Evolutionary conservation across 2,329 filamentous ascomycete species (phyloP), one percentile per base, ranked within the genome.

Genomic region (Westerdykella ornata): DNA sequence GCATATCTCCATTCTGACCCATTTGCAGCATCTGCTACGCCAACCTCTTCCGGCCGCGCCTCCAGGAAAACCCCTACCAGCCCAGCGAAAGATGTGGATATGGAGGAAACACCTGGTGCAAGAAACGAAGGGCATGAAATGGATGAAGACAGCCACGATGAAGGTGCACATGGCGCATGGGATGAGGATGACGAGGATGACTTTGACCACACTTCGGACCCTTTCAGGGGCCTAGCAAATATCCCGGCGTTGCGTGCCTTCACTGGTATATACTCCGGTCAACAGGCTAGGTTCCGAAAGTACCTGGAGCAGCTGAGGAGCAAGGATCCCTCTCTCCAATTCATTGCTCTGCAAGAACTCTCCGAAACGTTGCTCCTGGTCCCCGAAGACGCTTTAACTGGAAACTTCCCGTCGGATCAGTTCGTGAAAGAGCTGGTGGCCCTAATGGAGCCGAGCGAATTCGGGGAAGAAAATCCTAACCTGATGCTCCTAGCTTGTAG

Each of bases 401-500:
- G 92, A 4, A 88, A 96, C 59, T 97, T 98, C 64, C 87, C 87
- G 1, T 88, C 92, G 2, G 92, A 98, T 67, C 78, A 86, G 7
- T 97, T 92, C 60, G 88, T 98, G 42, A 96, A 95, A 68, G 92
- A 98, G 68, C 74, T 98, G 39, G 88, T 98, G 36, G 69, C 76
- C 11, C 71, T 98, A 53, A 97, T 98, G 92, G 85, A 94, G 54
- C 85, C 87, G 2, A 87, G 86, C 59, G 88, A 94, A 43, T 81
- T 86, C 49, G 82, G 81, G 16, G 88, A 94, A 56, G 88, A 94
- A 62, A 96, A 95, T 54, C 86, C 89, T 0, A 92, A 98, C 65
- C 87, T 97, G 47, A 97, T 97, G 90, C 81, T 98, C 11, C 75
- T 97, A 45, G 90, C 92, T 15, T 98, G 92, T 62, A 85, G 94